phyloP scores from a whole-genome alignment of 495 filamentous ascomycete genomes.

The Acidiella bohemica region DNA sequence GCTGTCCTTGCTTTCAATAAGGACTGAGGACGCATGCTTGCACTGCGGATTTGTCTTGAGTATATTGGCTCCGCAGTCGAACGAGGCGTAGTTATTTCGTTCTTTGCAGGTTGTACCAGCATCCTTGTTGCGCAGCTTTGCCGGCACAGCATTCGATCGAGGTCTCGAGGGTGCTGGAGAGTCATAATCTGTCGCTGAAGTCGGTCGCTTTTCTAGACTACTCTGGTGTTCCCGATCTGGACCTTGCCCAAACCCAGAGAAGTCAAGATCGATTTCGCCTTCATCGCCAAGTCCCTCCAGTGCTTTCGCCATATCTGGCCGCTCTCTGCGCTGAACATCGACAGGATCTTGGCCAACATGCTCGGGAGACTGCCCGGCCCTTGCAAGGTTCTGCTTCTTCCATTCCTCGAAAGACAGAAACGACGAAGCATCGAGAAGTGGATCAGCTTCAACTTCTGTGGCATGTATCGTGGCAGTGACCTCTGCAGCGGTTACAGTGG shows the following conservation, averaged over 20 bases:
- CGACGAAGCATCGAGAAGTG: slow-evolving; percentile 63
- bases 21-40: slow-evolving; percentile 71
- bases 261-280: slow-evolving; percentile 79
- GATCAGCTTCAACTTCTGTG: slow-evolving; percentile 56
- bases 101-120: slow-evolving; percentile 92
- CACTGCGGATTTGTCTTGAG: slow-evolving; percentile 76
- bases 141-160: slow-evolving; percentile 12
- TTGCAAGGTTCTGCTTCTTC: slow-evolving; percentile 87
- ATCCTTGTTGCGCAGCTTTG: slow-evolving; percentile 60
- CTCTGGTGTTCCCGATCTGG: slow-evolving; percentile 2
- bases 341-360: slow-evolving; percentile 45
- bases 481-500: too few relatives aligned
- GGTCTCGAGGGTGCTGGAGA: not conserved
- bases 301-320: slow-evolving; percentile 46
- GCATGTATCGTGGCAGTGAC: too few relatives aligned
- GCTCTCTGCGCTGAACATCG: slow-evolving; percentile 32
- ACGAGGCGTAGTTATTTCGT: slow-evolving; percentile 91
- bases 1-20: slow-evolving; percentile 94
- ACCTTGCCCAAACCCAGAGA: slow-evolving; percentile 48
- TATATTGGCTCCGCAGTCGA: slow-evolving; percentile 88
- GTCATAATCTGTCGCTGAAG: not conserved
- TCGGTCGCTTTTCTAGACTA: not conserved
- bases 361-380: slow-evolving; percentile 70
- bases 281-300: slow-evolving; percentile 75
- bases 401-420: slow-evolving; percentile 98